Conservation (phyloP, 805 yeast genomes). For the Candida loeiensis region DNA sequence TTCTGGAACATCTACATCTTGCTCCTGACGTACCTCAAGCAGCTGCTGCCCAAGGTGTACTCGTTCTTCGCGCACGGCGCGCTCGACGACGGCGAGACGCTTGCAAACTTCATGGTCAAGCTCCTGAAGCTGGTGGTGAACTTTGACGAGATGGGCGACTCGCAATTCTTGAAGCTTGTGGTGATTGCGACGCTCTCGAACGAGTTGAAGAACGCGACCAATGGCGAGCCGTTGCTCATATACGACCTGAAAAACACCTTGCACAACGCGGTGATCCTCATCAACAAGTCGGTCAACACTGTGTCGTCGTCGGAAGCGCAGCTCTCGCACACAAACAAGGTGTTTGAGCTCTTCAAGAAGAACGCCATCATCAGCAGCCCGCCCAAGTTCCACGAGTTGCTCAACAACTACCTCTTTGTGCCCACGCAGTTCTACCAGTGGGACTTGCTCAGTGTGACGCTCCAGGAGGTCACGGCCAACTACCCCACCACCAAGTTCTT, state of each 20-base stretch:
- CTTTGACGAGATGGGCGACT: slow-evolving; percentile 9
- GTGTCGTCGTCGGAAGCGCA: slow-evolving; percentile 1
- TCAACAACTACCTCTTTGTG: slow-evolving; percentile 44
- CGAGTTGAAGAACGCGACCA: slow-evolving; percentile 27
- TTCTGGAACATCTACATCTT: slow-evolving; percentile 50
- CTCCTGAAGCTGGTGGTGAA: slow-evolving; percentile 23
- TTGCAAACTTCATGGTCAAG: slow-evolving; percentile 21
- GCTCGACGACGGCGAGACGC: slow-evolving; percentile 5
- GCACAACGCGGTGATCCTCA: slow-evolving; percentile 52
- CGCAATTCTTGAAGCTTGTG: slow-evolving; percentile 24
- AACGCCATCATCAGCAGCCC: slow-evolving; percentile 51
- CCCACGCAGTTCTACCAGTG: slow-evolving; percentile 42
- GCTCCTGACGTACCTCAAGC: slow-evolving; percentile 39
- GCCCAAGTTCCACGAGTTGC: slow-evolving; percentile 45
- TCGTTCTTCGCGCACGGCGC: slow-evolving; percentile 14
- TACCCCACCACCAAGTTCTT: slow-evolving; percentile 17
- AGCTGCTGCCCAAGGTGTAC: slow-evolving; percentile 19
- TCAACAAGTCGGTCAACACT: slow-evolving; percentile 39
- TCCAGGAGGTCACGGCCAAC: slow-evolving; percentile 42
- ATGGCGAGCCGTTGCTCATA: slow-evolving; percentile 20
- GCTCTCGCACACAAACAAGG: slow-evolving; percentile 5
- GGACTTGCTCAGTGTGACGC: slow-evolving; percentile 42
- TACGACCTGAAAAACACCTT: slow-evolving; percentile 39
- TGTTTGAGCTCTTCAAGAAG: slow-evolving; percentile 45
- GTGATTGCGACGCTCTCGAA: slow-evolving; percentile 31